Evolutionary conservation across 2,329 filamentous ascomycete genomes (phyloP), one percentile per base, ranked within the genome.

Genomic region (Microthyrium microscopicum): DNA sequence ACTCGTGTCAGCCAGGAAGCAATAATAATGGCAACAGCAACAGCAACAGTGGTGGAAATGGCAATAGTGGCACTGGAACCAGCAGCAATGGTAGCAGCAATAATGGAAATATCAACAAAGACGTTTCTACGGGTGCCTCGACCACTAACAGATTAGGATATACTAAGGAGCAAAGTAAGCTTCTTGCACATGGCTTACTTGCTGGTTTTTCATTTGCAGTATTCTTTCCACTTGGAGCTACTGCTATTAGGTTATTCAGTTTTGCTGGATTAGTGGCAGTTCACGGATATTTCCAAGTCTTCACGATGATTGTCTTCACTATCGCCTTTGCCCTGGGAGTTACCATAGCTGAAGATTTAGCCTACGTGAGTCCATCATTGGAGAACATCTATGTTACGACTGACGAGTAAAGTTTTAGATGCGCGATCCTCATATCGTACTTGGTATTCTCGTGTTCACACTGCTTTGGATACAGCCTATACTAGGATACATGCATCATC

Each of bases 401-500:
- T 17, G 5, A 27, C 26, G 33, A 34, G 31, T 18, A 16, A 19
- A 11, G 5, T 15, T 8, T 6, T 34, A 58, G 36, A 37, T 64
- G 7, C 37, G 51, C 29, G 45, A 51, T 27, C 50, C 61, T 28
- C 68, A 72, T 40, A 54, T 62, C 1, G 56, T 68, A 40, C 66
- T 72, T 32, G 68, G 68, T n/a, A 56, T 66, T 5, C 45, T 69
- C 9, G 54, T 68, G 3, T 50, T 71, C 24, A 49, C 50, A 1
- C 40, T 54, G 5, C 46, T 78, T 3, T 53, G 73, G 8, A 64
- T 75, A 41, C 64, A 69, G 40, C 68, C 67, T 0, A 45, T 60
- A 3, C 51, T 68, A 21, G 68, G 68, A 4, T 44, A 58, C 12
- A 38, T 67, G 2, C 68, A 72, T 39, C 68, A 72, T 42, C 38